Evolutionary conservation across 805 yeast species (phyloP).

Genomic region (Myxozyma kluyveri): DNA sequence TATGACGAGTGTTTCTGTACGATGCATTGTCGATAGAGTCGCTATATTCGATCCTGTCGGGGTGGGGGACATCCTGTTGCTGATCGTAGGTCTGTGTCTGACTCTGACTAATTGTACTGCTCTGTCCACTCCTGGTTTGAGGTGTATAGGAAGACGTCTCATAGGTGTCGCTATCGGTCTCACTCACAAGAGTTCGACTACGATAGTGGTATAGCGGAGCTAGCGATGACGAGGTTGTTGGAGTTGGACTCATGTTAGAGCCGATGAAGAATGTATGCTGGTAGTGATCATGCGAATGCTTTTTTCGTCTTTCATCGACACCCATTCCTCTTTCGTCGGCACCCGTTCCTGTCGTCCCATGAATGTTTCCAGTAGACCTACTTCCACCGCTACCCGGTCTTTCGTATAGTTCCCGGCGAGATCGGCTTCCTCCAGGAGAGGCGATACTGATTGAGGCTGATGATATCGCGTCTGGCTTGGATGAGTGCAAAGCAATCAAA

Average conservation of each 20-base stretch:
- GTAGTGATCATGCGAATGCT: neutral
- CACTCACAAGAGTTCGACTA: neutral
- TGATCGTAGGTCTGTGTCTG: too few species aligned
- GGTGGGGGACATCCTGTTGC: too few species aligned
- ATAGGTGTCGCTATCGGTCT: conserved; percentile 1
- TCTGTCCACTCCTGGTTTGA: neutral
- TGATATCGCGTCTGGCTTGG: conserved; percentile 2
- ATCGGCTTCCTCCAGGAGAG: neutral
- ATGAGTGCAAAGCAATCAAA: conserved; percentile 16
- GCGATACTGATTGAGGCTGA: neutral
- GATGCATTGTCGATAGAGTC: too few species aligned
- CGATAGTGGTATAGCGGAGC: conserved; percentile 20
- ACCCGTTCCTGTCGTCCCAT: neutral
- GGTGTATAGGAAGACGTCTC: neutral
- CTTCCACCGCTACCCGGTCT: neutral
- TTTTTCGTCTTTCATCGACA: neutral
- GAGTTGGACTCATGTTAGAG: conserved; percentile 4
- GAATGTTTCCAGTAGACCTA: conserved; percentile 1
- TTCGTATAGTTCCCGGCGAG: too few species aligned
- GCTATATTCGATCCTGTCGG: too few species aligned
- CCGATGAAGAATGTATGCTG: neutral
- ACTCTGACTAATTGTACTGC: too few species aligned
- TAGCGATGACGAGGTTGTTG: conserved; percentile 20
- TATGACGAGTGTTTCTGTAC: too few species aligned
- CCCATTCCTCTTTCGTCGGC: neutral